These are phyloP conservation scores for Eleusine indica DNA, from an alignment of 176 grass and related monocot genomes.

Conservation along the genomic window DNA sequence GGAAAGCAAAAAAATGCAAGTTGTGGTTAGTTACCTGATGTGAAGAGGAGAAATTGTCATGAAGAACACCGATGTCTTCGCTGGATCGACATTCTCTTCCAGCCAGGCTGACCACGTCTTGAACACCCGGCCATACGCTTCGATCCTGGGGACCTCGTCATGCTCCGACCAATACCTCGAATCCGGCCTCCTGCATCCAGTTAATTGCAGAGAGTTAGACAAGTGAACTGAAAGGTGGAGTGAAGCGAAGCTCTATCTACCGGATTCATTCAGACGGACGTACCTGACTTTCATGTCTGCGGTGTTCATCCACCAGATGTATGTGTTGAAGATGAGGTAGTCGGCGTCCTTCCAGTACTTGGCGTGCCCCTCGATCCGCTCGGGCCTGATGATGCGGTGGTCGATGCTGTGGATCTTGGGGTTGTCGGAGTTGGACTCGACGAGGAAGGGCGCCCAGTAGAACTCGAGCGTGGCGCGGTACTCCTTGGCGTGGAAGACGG, in stretches of 20 bases:
- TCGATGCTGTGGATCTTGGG: conserved; percentile 70
- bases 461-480: conserved; percentile 88
- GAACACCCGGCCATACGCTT: conserved; percentile 63
- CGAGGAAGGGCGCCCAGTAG: conserved; percentile 96
- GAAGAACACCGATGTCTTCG: conserved; percentile 65
- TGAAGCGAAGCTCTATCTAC: too few relatives aligned
- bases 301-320: conserved; percentile 99
- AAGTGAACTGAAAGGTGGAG: neutral
- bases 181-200: conserved; percentile 51
- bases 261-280: neutral
- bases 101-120: conserved; percentile 71
- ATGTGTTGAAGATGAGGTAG: conserved; percentile 96
- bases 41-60: conserved; percentile 89
- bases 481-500: conserved; percentile 71
- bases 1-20: neutral
- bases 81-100: conserved; percentile 58
- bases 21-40: conserved; percentile 51
- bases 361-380: conserved; percentile 66
- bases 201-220: neutral
- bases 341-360: conserved; percentile 72
- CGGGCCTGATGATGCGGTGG: conserved; percentile 55
- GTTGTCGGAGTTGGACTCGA: conserved; percentile 93
- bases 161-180: conserved; percentile 72
- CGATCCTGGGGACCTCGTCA: conserved; percentile 65
- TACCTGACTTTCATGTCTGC: conserved; percentile 75